Base-by-base conservation (phyloP, 768 basidiomycete species). In the Suillus decipiens region DNA sequence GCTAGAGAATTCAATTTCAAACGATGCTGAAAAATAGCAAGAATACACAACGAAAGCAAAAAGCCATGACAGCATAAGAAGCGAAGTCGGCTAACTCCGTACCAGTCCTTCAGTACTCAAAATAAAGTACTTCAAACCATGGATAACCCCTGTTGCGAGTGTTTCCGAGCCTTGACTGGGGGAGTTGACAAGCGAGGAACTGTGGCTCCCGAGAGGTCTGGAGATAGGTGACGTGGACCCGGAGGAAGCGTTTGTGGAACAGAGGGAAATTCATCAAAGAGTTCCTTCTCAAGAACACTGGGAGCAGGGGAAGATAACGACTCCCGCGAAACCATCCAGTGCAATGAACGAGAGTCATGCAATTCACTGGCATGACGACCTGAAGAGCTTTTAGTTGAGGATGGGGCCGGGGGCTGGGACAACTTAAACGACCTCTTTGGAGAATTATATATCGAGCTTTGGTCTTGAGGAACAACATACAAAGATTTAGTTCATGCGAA, bases 261-360 rank as follows among this genome's bases (percentile, higher is more conserved):
- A 39, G 83, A 83, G 28, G 90, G 90, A 74, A 92, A 91, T 8
- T 88, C 83, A 63, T 90, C 89, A 66, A 87, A 89, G 28, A 89
- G 74, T 12, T 83, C 83, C 64, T 78, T 77, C 69, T 88, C 87
- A 48, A 90, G 82, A 31, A 69, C 37, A 66, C 75, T 75, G 22
- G 42, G 57, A 76, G 85, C 64, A 79, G 85, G 66, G 78, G 76
- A 64, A 71, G 76, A 50, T 62, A 69, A 79, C 2, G 80, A 78
- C 42, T 79, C 73, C 71, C 19, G 76, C 61, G 36, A 82, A 74
- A 84, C 86, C 62, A 78, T 73, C 81, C 82, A 83, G 2, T 86
- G 85, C 5, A 72, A 65, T 0, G 81, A 80, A 12, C 81, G 77
- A 3, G 69, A 59, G 62, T 62, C 31, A 36, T 50, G 12, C 54